A percentile compares a stretch with the other conserved stretches of the same genome.
These are phyloP conservation scores for Pleurotus djamor DNA, from an alignment of 768 basidiomycete genomes.

Conservation along the genomic window DNA sequence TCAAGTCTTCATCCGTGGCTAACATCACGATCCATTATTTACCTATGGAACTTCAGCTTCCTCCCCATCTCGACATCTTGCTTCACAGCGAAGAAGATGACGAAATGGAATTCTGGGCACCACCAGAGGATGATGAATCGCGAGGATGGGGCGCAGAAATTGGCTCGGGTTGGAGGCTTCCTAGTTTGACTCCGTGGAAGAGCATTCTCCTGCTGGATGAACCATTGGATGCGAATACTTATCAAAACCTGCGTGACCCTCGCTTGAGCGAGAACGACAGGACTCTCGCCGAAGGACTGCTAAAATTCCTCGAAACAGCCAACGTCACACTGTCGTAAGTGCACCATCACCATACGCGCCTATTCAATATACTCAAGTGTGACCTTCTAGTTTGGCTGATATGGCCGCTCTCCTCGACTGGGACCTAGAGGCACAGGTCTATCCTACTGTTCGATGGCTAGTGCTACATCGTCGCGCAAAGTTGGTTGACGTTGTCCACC, in stretches of 20 bases:
- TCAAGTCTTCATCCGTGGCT: conserved; percentile 75
- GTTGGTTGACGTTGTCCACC: conserved; percentile 83
- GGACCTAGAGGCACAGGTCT: conserved; percentile 80
- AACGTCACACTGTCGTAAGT: conserved; percentile 77
- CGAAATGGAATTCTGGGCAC: conserved; percentile 47
- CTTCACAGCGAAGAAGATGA: conserved; percentile 64
- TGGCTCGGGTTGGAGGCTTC: conserved; percentile 70
- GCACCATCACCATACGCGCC: background rate
- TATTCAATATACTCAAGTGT: conserved; percentile 1
- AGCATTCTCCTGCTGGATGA: conserved; percentile 76
- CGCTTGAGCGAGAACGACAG: conserved; percentile 65
- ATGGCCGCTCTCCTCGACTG: conserved; percentile 81
- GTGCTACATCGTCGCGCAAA: conserved; percentile 90
- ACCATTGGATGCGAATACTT: conserved; percentile 53
- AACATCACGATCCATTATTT: conserved; percentile 77
- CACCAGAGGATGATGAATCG: conserved; percentile 45
- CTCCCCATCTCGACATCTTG: conserved; percentile 73
- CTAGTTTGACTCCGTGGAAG: conserved; percentile 87
- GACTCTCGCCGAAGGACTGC: conserved; percentile 64
- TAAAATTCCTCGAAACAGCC: conserved; percentile 74
- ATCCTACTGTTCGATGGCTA: conserved; percentile 90
- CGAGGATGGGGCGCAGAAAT: conserved; percentile 68
- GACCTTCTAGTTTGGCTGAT: conserved; percentile 58
- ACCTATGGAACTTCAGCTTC: conserved; percentile 83
- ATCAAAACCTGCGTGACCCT: conserved; percentile 55